Conservation (phyloP, 345 rosid genomes). For the Geranium rotundifolium region DNA sequence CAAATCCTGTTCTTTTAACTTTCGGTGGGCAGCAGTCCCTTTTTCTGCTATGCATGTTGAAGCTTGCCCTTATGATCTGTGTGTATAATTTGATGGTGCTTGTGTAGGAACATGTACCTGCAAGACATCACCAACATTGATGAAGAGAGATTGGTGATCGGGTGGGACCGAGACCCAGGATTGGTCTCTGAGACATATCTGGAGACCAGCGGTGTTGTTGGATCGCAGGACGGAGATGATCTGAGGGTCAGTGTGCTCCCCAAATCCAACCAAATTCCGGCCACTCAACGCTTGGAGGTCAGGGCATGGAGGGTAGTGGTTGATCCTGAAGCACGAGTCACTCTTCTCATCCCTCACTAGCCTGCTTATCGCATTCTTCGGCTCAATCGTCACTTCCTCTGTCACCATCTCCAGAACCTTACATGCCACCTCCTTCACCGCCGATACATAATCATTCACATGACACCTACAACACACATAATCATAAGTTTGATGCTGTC, state of each 20-base stretch:
- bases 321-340: conserved; percentile 8
- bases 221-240: no score
- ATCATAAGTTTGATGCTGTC: neutral
- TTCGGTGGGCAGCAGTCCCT: no score
- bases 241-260: neutral
- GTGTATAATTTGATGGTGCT: no score
- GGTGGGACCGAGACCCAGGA: neutral
- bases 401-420: conserved; percentile 19
- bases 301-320: conserved; percentile 12
- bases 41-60: no score
- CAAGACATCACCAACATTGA: conserved; percentile 10
- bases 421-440: conserved; percentile 12
- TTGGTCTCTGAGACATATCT: no score
- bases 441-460: conserved; percentile 12
- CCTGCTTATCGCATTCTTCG: conserved; percentile 5
- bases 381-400: conserved; percentile 10
- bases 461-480: conserved; percentile 4
- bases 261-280: conserved; percentile 6
- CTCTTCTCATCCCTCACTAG: conserved; percentile 3
- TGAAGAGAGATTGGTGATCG: conserved; percentile 6
- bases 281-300: conserved; percentile 6
- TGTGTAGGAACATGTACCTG: conserved; percentile 1
- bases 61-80: no score
- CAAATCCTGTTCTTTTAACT: no score
- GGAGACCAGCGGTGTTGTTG: no score